A percentile compares a stretch with the other conserved stretches of the same genome.
These are phyloP conservation scores for Juglanconis juglandina DNA, from an alignment of 2,329 filamentous ascomycete species.

Conservation along the genomic window DNA sequence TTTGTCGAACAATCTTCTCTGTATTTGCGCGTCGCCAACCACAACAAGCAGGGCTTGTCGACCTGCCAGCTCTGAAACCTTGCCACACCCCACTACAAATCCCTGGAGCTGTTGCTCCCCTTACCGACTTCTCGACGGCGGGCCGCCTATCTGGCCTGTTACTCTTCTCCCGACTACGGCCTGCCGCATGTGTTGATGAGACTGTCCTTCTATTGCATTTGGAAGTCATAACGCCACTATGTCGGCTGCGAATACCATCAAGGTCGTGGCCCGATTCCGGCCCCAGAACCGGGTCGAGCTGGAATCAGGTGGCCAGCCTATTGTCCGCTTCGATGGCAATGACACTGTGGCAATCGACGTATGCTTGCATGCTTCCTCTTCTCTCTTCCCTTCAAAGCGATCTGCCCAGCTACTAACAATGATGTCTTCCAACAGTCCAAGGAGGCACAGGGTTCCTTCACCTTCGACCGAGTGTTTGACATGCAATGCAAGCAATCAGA, in stretches of 20 bases:
- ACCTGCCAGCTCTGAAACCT: neutral
- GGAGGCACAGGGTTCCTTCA: constrained; percentile 82
- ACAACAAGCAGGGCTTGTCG: constrained; percentile 8
- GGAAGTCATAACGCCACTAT: constrained; percentile 38
- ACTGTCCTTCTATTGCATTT: constrained; percentile 23
- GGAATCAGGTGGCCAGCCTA: constrained; percentile 83
- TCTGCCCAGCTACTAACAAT: constrained; percentile 1
- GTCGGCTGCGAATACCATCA: constrained; percentile 64
- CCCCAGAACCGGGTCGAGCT: constrained; percentile 95
- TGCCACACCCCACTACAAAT: constrained; percentile 6
- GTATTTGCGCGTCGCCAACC: neutral
- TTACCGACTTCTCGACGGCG: constrained; percentile 15
- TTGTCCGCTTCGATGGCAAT: constrained; percentile 82
- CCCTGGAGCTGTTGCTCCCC: constrained; percentile 4
- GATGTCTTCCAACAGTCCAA: constrained; percentile 55
- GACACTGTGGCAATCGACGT: constrained; percentile 87
- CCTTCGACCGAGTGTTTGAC: constrained; percentile 95
- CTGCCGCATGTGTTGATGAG: constrained; percentile 23
- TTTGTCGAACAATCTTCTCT: neutral
- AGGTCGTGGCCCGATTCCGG: constrained; percentile 95
- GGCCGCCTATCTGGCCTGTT: constrained; percentile 16
- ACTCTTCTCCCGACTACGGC: constrained; percentile 6
- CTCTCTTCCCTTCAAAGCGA: neutral
- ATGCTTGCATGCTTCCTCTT: constrained; percentile 35
- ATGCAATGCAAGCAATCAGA: constrained; percentile 88